Percentiles rank a stretch among this genome's conserved stretches.
phyloP scores from a whole-genome alignment of 352 stramenopile species.

The Phytophthora citrophthora region DNA sequence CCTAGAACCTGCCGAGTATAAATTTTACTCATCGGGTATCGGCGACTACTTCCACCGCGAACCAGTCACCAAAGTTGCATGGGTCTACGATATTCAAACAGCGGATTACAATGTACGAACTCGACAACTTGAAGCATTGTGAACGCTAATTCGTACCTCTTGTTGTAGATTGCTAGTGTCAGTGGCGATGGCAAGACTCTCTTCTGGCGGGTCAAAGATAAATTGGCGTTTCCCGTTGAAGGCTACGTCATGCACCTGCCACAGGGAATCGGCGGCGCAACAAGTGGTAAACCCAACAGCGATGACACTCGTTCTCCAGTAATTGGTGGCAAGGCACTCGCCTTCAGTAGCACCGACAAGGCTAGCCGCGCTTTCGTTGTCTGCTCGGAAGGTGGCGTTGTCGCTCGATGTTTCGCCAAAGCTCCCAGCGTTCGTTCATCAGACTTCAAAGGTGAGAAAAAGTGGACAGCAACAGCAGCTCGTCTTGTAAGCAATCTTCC shows the following conservation, averaged over 20 bases:
- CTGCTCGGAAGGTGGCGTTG: slow-evolving; percentile 72
- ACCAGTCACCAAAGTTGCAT: slow-evolving; percentile 83
- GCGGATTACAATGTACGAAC: slow-evolving; percentile 72
- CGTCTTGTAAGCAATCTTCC: slow-evolving; percentile 67
- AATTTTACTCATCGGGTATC: slow-evolving; percentile 78
- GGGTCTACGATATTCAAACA: slow-evolving; percentile 78
- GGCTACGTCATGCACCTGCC: slow-evolving; percentile 80
- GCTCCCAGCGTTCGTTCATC: slow-evolving; percentile 46
- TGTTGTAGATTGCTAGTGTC: slow-evolving; percentile 65
- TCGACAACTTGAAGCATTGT: background rate
- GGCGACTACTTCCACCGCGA: slow-evolving; percentile 91
- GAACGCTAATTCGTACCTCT: background rate
- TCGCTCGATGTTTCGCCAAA: slow-evolving; percentile 73
- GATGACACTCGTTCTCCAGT: slow-evolving; percentile 26
- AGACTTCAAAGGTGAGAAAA: slow-evolving; percentile 81
- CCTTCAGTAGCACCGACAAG: slow-evolving; percentile 69
- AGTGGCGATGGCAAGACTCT: slow-evolving; percentile 88
- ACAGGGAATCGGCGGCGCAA: slow-evolving; percentile 4
- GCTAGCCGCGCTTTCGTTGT: slow-evolving; percentile 79
- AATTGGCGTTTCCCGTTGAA: slow-evolving; percentile 85
- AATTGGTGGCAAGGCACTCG: slow-evolving; percentile 70
- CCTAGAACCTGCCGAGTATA: slow-evolving; percentile 66
- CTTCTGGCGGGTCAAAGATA: slow-evolving; percentile 89
- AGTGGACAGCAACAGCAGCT: slow-evolving; percentile 77
- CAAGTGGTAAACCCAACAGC: slow-evolving; percentile 13